These are phyloP conservation scores for Macaranga tanarius DNA, from an alignment of 441 rosid species.

Conservation along the genomic window DNA sequence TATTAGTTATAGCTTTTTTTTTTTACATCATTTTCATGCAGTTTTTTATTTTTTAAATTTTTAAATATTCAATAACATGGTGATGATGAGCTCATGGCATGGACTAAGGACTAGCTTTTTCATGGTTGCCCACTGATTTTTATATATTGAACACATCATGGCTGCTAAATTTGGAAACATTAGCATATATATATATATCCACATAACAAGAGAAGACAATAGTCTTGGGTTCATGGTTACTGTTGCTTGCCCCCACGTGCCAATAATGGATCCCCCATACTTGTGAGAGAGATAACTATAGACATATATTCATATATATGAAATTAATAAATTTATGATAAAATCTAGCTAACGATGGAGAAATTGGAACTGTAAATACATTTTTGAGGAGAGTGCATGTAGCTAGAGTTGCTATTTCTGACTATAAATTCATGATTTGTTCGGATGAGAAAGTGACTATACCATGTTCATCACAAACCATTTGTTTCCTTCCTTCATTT, in stretches of 20 bases:
- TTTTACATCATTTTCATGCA: neutral
- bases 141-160: conserved; percentile 7
- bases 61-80: too few species aligned
- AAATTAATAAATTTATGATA: too few species aligned
- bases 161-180: conserved; percentile 22
- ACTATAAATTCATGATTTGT: conserved; percentile 6
- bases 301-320: too few species aligned
- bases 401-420: conserved; percentile 22
- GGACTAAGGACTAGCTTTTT: neutral
- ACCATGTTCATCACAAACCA: conserved; percentile 3
- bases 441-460: neutral
- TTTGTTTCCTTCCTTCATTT: neutral
- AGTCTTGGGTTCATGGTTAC: neutral
- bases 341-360: too few species aligned
- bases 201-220: neutral
- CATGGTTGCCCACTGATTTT: neutral
- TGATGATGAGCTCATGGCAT: conserved; percentile 19
- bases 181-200: conserved; percentile 8
- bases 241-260: conserved; percentile 1
- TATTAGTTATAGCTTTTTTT: conserved; percentile 7
- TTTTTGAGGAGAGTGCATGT: too few species aligned
- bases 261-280: neutral
- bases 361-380: too few species aligned
- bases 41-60: neutral
- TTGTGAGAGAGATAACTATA: neutral